Evolutionary conservation across 768 basidiomycete species (phyloP).

Genomic region (Suillus americanus): DNA sequence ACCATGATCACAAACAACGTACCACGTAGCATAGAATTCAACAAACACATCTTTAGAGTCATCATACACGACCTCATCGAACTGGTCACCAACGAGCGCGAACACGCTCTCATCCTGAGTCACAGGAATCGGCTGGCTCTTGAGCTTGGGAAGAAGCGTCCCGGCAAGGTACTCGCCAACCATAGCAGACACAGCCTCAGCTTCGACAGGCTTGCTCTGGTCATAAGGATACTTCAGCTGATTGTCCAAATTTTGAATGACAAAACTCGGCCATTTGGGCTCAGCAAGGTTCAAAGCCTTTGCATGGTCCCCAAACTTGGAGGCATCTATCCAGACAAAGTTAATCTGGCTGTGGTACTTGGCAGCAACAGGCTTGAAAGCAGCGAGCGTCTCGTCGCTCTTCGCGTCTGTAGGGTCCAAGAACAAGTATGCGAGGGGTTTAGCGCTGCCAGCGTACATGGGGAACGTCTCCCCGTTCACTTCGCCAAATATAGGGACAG

Average conservation of each 20-base stretch:
- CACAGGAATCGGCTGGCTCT: conserved; percentile 86
- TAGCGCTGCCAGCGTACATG: conserved; percentile 73
- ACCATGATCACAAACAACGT: conserved; percentile 29
- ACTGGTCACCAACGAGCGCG: conserved; percentile 84
- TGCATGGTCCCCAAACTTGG: conserved; percentile 94
- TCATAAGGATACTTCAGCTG: conserved; percentile 91
- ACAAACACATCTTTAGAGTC: conserved; percentile 93
- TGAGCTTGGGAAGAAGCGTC: conserved; percentile 78
- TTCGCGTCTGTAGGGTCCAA: conserved; percentile 73
- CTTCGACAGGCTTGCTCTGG: conserved; percentile 60
- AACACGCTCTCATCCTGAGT: conserved; percentile 81
- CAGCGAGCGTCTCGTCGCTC: conserved; percentile 63
- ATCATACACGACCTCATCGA: conserved; percentile 83
- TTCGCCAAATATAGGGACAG: conserved; percentile 87
- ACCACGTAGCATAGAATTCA: conserved; percentile 98
- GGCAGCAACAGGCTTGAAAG: conserved; percentile 73
- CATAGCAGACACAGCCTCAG: conserved; percentile 57
- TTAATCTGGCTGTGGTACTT: conserved; percentile 86
- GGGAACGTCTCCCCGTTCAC: conserved; percentile 94
- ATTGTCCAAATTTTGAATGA: conserved; percentile 80
- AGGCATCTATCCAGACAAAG: conserved; percentile 97
- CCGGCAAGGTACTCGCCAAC: conserved; percentile 68
- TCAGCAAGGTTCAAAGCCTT: conserved; percentile 88
- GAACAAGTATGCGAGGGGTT: conserved; percentile 95
- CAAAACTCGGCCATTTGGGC: conserved; percentile 90